A percentile compares a stretch with the other conserved stretches of the same genome.
Evolutionary conservation across 2,329 filamentous ascomycete species (phyloP).

Genomic region (Colletotrichum abscissum): DNA sequence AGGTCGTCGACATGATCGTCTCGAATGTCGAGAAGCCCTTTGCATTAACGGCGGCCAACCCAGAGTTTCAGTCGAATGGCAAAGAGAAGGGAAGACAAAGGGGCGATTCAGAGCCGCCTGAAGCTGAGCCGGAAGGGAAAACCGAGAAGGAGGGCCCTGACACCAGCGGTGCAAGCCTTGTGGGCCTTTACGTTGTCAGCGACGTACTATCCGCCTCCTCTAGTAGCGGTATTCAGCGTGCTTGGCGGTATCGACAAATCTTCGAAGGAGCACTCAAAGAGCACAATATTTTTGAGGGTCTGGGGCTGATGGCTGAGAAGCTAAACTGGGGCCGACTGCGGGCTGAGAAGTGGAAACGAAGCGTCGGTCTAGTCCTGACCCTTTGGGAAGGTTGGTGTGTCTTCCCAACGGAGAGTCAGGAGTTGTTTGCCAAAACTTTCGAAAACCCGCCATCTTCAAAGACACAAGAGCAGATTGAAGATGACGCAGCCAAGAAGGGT

Average conservation of each 20-base stretch:
- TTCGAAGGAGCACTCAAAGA: slow-evolving; percentile 79
- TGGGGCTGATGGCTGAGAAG: slow-evolving; percentile 79
- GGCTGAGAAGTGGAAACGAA: slow-evolving; percentile 86
- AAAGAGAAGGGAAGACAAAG: slow-evolving; percentile 43
- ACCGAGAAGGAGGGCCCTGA: slow-evolving; percentile 63
- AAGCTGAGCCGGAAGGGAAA: slow-evolving; percentile 51
- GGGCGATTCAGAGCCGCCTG: slow-evolving; percentile 50
- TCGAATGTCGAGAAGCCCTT: slow-evolving; percentile 85
- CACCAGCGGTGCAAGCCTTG: slow-evolving; percentile 77
- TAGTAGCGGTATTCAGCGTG: slow-evolving; percentile 81
- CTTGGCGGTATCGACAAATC: slow-evolving; percentile 86
- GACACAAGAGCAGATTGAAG: slow-evolving; percentile 42
- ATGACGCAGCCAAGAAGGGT: slow-evolving; percentile 49
- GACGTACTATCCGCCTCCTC: slow-evolving; percentile 85
- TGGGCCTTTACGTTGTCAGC: slow-evolving; percentile 81
- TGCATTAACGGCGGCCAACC: slow-evolving; percentile 76
- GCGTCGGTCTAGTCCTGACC: slow-evolving; percentile 74
- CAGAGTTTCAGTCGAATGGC: slow-evolving; percentile 21
- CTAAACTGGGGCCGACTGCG: slow-evolving; percentile 84
- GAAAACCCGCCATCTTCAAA: slow-evolving; percentile 70
- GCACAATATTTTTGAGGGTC: slow-evolving; percentile 77
- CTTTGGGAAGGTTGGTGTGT: slow-evolving; percentile 80
- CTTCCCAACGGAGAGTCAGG: slow-evolving; percentile 80
- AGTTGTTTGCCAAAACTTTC: slow-evolving; percentile 76
- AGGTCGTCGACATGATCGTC: slow-evolving; percentile 90